Percentiles rank a stretch among this genome's conserved stretches.
Evolutionary conservation across 352 stramenopile species (phyloP).

Genomic region (Phytophthora tubulina): DNA sequence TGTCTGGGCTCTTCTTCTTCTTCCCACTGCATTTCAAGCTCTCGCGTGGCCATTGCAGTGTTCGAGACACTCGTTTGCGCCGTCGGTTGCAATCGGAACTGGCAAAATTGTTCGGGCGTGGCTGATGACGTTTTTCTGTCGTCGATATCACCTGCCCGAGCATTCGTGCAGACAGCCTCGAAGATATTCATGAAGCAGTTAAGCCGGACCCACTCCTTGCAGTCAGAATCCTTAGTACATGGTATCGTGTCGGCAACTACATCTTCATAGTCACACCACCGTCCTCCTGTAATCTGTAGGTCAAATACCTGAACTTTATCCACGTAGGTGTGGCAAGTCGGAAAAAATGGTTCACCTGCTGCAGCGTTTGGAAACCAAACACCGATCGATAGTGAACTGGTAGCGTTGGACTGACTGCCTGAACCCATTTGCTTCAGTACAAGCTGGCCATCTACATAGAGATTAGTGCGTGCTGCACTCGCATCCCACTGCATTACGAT

Average conservation of each 20-base stretch:
- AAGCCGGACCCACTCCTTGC: conserved; percentile 48
- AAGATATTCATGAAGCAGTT: conserved; percentile 77
- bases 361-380: conserved; percentile 80
- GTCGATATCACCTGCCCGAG: background rate
- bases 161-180: conserved; percentile 55
- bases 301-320: conserved; percentile 67
- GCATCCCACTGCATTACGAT: conserved; percentile 76
- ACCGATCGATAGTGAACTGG: conserved; percentile 53
- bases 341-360: conserved; percentile 65
- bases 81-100: conserved; percentile 45
- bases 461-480: conserved; percentile 58
- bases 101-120: conserved; percentile 33
- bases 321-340: conserved; percentile 56
- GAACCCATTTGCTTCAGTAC: conserved; percentile 47
- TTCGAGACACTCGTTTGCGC: conserved; percentile 35
- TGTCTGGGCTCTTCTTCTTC: conserved; percentile 28
- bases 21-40: conserved; percentile 30
- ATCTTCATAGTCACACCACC: conserved; percentile 72
- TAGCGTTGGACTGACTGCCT: background rate
- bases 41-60: conserved; percentile 41
- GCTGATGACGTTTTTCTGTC: background rate
- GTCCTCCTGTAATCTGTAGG: conserved; percentile 58
- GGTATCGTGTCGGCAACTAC: conserved; percentile 32
- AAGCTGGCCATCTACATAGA: conserved; percentile 70
- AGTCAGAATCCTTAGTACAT: conserved; percentile 52